Percentiles rank a stretch among this genome's conserved stretches.
Conservation (phyloP, 2,329 filamentous ascomycete genomes). For the Cladosporium cucumerinum region DNA sequence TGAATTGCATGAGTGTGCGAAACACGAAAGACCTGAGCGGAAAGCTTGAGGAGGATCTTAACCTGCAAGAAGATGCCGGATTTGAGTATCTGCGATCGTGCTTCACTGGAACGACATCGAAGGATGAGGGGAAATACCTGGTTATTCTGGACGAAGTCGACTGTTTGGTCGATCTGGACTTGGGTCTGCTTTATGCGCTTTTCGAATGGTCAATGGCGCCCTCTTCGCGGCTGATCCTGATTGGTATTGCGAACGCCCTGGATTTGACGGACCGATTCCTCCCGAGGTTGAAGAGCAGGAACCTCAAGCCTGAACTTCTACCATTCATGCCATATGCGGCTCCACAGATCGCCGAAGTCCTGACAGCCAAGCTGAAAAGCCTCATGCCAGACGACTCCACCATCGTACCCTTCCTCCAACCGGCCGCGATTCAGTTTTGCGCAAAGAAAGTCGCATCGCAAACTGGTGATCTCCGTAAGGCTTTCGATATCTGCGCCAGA, state of each 20-base stretch:
- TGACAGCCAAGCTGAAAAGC: constrained; percentile 76
- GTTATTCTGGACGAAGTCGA: constrained; percentile 94
- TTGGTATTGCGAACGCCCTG: constrained; percentile 94
- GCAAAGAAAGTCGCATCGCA: constrained; percentile 92
- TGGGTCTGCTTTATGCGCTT: constrained; percentile 86
- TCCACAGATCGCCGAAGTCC: constrained; percentile 79
- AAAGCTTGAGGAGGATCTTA: constrained; percentile 69
- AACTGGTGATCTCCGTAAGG: constrained; percentile 89
- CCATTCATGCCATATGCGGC: constrained; percentile 92
- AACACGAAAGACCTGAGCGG: constrained; percentile 80
- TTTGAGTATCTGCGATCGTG: constrained; percentile 65
- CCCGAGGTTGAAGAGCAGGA: constrained; percentile 86
- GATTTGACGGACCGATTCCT: constrained; percentile 94
- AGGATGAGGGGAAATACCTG: constrained; percentile 61
- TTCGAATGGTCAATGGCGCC: constrained; percentile 93
- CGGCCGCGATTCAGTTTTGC: constrained; percentile 88
- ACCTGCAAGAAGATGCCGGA: constrained; percentile 60
- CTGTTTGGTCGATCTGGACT: constrained; percentile 81
- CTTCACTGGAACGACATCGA: constrained; percentile 61
- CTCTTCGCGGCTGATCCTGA: constrained; percentile 73
- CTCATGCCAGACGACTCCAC: constrained; percentile 52
- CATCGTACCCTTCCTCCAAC: constrained; percentile 84
- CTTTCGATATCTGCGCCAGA: constrained; percentile 87
- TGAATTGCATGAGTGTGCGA: constrained; percentile 98
- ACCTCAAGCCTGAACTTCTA: constrained; percentile 82